phyloP scores from a whole-genome alignment of 352 stramenopile genomes.

The Pythium sp. region DNA sequence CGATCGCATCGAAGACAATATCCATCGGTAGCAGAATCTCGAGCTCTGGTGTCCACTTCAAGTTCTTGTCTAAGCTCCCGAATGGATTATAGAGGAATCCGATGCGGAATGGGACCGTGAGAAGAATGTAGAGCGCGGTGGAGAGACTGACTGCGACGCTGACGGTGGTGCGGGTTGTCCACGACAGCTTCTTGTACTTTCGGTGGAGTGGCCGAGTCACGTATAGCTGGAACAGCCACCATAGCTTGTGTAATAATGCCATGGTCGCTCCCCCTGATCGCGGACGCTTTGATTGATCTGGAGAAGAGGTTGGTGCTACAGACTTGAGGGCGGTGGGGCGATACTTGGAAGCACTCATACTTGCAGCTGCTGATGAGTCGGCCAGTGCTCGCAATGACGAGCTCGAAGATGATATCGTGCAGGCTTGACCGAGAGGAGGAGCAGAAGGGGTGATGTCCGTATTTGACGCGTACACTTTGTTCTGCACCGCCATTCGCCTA shows the following conservation, averaged over 20 bases:
- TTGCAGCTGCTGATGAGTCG: background rate
- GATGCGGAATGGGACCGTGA: constrained; percentile 60
- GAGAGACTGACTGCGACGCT: constrained; percentile 24
- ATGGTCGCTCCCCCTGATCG: background rate
- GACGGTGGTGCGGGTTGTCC: constrained; percentile 40
- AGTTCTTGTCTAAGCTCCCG: background rate
- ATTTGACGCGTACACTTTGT: constrained; percentile 14
- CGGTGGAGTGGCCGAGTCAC: constrained; percentile 28
- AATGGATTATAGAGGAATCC: constrained; percentile 71
- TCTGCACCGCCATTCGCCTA: constrained; percentile 11
- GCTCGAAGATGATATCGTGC: constrained; percentile 1
- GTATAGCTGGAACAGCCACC: constrained; percentile 14
- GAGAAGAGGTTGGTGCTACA: background rate
- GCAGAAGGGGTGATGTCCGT: background rate
- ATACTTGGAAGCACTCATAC: background rate
- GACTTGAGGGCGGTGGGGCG: background rate
- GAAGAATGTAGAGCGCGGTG: constrained; percentile 43
- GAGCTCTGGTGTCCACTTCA: constrained; percentile 41
- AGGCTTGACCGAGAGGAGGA: background rate
- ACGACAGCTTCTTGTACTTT: constrained; percentile 37
- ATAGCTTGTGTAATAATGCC: background rate
- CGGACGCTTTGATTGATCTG: background rate
- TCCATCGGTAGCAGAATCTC: constrained; percentile 39
- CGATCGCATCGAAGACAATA: constrained; percentile 38
- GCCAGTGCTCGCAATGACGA: background rate